Conservation (phyloP, 108 stramenopile species). For the Cylindrotheca closterium region DNA sequence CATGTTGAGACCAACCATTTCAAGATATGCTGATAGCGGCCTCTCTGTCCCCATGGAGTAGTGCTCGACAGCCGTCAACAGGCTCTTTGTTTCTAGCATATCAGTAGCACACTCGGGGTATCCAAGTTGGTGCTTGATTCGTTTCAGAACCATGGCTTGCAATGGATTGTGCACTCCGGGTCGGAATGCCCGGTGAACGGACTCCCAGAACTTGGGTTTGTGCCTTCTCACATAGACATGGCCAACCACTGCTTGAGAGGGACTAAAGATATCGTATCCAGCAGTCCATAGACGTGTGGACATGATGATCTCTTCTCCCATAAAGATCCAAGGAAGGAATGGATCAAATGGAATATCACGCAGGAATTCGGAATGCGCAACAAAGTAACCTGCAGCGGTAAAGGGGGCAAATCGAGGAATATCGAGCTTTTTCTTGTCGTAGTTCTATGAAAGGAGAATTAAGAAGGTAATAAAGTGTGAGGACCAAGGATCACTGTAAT, state of each 20-base stretch:
- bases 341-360: conserved; percentile 95
- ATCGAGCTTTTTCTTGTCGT: conserved; percentile 57
- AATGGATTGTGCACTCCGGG: conserved; percentile 73
- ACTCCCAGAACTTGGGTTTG: conserved; percentile 98
- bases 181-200: conserved; percentile 79
- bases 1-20: conserved; percentile 78
- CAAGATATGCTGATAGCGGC: conserved; percentile 65
- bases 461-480: not conserved
- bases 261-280: conserved; percentile 96
- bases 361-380: conserved; percentile 56
- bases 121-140: conserved; percentile 80
- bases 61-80: conserved; percentile 80
- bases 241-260: conserved; percentile 81
- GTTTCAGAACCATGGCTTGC: conserved; percentile 70
- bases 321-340: conserved; percentile 96
- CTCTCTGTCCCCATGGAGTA: conserved; percentile 82
- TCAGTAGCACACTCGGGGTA: conserved; percentile 86
- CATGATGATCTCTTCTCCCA: conserved; percentile 96
- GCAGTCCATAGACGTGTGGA: conserved; percentile 89
- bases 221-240: conserved; percentile 87
- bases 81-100: conserved; percentile 59
- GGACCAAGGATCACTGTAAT: not conserved
- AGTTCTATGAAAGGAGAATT: conserved; percentile 26
- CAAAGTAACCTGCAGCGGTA: conserved; percentile 78
- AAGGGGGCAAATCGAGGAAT: conserved; percentile 82